These are phyloP conservation scores for Rhynchospora tenuis DNA, from an alignment of 176 grass and related monocot genomes.

Conservation along the genomic window DNA sequence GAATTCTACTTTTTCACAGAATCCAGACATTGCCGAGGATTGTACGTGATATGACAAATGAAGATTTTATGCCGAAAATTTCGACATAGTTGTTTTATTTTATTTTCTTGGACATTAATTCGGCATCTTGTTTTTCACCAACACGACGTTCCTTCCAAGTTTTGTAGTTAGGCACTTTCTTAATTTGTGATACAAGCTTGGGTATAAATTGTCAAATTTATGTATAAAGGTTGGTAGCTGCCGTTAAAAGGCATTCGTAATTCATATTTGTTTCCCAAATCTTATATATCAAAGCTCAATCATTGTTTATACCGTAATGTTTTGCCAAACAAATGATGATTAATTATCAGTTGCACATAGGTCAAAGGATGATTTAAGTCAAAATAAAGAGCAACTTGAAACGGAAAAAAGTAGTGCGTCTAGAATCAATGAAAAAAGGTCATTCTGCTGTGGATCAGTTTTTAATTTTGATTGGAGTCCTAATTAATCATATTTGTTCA, in stretches of 20 bases:
- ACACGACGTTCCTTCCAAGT: background rate
- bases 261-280: background rate
- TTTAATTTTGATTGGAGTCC: no score
- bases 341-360: background rate
- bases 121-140: background rate
- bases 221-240: background rate
- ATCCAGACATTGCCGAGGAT: background rate
- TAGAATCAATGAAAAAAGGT: background rate
- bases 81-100: background rate
- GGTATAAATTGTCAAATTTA: background rate
- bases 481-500: no score
- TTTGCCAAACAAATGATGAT: background rate
- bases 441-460: background rate
- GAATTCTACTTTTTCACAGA: background rate
- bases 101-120: slow-evolving; percentile 1
- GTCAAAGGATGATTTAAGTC: background rate
- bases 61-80: background rate
- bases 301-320: background rate
- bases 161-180: background rate
- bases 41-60: background rate
- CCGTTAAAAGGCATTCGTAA: background rate
- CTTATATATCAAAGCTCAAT: background rate
- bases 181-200: background rate
- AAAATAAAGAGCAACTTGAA: background rate
- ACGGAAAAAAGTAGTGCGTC: background rate